A percentile compares a stretch with the other conserved stretches of the same genome.
Evolutionary conservation across 2,329 filamentous ascomycete species (phyloP).

Genomic region (Geoglossum cookeanum): DNA sequence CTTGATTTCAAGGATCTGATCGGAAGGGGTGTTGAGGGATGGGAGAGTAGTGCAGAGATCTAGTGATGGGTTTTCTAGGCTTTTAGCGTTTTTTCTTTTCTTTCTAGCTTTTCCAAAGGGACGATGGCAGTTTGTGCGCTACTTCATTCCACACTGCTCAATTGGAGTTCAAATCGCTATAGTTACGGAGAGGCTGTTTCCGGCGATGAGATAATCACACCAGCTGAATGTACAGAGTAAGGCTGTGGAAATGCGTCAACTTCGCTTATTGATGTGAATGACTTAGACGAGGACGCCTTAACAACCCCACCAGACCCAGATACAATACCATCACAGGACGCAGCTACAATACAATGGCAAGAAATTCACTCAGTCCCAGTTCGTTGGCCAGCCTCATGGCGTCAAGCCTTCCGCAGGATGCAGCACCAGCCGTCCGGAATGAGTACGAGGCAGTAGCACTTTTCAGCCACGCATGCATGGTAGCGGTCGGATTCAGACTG

Average conservation of each 20-base stretch:
- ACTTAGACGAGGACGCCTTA: too few relatives aligned
- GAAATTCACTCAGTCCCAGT: neutral
- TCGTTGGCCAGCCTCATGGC: constrained; percentile 3
- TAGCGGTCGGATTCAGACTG: constrained; percentile 60
- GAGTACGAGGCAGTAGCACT: constrained; percentile 71
- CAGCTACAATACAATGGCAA: neutral
- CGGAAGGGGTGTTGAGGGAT: constrained; percentile 21
- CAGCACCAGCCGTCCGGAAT: constrained; percentile 33
- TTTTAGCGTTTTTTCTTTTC: neutral
- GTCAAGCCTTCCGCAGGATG: neutral
- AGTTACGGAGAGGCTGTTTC: too few relatives aligned
- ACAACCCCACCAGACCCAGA: too few relatives aligned
- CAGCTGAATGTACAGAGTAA: too few relatives aligned
- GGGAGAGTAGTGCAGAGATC: neutral
- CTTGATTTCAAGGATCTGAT: constrained; percentile 77
- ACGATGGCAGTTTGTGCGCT: too few relatives aligned
- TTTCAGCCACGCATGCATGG: constrained; percentile 67
- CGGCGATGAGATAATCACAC: too few relatives aligned
- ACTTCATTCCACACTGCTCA: too few relatives aligned
- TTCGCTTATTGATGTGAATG: too few relatives aligned
- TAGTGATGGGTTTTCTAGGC: neutral
- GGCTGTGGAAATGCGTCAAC: too few relatives aligned
- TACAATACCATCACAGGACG: neutral
- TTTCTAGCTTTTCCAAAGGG: neutral
- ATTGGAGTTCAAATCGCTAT: too few relatives aligned